Evolutionary conservation across 2,329 filamentous ascomycete genomes (phyloP), one percentile per base, ranked within the genome.

Genomic region (Fusarium siculi): DNA sequence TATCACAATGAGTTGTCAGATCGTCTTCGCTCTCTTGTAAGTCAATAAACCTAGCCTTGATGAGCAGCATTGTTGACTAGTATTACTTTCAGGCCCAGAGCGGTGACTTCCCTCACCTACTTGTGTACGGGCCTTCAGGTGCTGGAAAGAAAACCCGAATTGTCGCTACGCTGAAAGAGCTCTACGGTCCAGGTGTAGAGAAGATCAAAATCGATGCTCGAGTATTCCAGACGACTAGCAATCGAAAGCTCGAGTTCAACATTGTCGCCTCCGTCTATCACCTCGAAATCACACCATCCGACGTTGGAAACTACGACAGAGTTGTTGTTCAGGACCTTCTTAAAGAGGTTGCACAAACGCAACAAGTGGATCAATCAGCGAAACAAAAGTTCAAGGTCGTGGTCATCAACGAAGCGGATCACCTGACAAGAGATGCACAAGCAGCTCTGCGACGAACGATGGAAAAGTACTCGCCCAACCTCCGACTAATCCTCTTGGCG

Each of bases 131-230:
- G 0, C 96, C 96, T 2, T 98, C 96, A 0, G 96, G 96, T 39
- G 96, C 96, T 9, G 96, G 96, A 75, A 99, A 99, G 83, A 99
- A 99, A 84, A 99, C 96, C 3, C 92, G 96, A 47, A 97, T 98
- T 75, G 94, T 98, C 23, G 95, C 96, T 21, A 98, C 96, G 0
- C 86, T 99, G 7, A 97, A 97, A 82, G 96, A 98, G 80, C 88
- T 99, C 12, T 99, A 96, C 82, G 96, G 96, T 0, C 92, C 96
- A 0, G 96, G 96, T 47, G 96, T 97, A n/a, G 97, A 99, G 80
- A 98, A 98, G 88, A 99, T 99, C 88, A 98, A 98, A 86, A 98
- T 99, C 84, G 96, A 99, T 81, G 94, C 95, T 18, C 93, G 96
- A 73, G 93, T 98, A 66, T 99, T 99, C 85, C 95, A 97, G 83